Evolutionary conservation across 176 grass and related monocot species (phyloP).

Genomic region (Dactylis glomerata): DNA sequence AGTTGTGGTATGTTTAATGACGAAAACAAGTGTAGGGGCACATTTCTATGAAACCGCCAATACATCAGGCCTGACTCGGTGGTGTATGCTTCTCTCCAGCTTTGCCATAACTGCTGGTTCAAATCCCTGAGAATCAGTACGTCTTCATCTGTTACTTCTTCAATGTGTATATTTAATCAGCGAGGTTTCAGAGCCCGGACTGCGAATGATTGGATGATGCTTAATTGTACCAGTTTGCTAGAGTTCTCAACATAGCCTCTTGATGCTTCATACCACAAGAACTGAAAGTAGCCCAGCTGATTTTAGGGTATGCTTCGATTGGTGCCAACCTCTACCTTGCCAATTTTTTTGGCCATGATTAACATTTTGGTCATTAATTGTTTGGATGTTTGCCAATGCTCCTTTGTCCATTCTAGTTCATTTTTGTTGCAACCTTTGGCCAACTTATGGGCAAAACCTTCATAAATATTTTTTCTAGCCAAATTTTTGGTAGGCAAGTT

Average conservation of each 20-base stretch:
- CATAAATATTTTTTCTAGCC: too few species aligned
- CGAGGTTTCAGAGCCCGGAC: constrained; percentile 21
- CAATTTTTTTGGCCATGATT: too few species aligned
- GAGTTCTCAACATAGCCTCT: constrained; percentile 13
- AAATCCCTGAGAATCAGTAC: constrained; percentile 22
- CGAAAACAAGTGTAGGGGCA: not conserved
- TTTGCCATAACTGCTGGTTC: constrained; percentile 16
- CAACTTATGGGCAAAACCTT: too few species aligned
- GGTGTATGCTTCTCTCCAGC: not conserved
- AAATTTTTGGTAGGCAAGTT: too few species aligned
- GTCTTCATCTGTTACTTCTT: constrained; percentile 29
- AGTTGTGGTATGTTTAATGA: not conserved
- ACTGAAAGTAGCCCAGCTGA: constrained; percentile 29
- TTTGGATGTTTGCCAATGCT: too few species aligned
- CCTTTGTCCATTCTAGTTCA: too few species aligned
- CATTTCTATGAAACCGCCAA: too few species aligned
- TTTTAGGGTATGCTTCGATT: not conserved
- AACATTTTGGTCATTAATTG: too few species aligned
- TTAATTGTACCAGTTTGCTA: constrained; percentile 18
- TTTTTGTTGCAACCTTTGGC: too few species aligned
- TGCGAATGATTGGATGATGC: constrained; percentile 16
- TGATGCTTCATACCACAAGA: constrained; percentile 21
- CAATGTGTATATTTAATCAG: constrained; percentile 37
- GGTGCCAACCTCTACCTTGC: too few species aligned
- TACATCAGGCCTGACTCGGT: not conserved